A percentile compares a stretch with the other conserved stretches of the same genome.
These are phyloP conservation scores for Fusarium sororula DNA, from an alignment of 2,329 filamentous ascomycete genomes.

Conservation along the genomic window DNA sequence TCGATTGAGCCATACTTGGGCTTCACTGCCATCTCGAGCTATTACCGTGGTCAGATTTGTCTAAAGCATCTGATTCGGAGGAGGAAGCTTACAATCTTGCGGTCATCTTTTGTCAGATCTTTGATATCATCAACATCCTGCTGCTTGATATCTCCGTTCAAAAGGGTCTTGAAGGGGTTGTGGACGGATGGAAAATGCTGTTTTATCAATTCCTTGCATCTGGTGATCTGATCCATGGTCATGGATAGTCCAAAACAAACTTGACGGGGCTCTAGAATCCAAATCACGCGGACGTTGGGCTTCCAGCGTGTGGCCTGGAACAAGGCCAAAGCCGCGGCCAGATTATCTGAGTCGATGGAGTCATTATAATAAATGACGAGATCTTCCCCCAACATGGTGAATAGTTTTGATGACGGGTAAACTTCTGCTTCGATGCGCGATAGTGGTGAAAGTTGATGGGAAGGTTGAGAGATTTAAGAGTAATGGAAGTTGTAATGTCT, in stretches of 20 bases:
- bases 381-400: conserved; percentile 24
- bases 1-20: conserved; percentile 19
- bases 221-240: conserved; percentile 19
- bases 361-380: conserved; percentile 42
- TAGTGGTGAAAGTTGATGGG: conserved; percentile 7
- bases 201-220: conserved; percentile 26
- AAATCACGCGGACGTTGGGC: conserved; percentile 26
- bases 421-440: neutral
- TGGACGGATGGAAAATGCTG: conserved; percentile 20
- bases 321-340: conserved; percentile 36
- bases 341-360: conserved; percentile 41
- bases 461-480: conserved; percentile 26
- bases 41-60: neutral
- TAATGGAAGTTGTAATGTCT: conserved; percentile 2
- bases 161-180: conserved; percentile 32
- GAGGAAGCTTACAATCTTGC: conserved; percentile 16
- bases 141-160: conserved; percentile 33
- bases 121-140: conserved; percentile 20
- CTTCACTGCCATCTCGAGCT: conserved; percentile 33
- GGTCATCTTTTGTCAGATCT: conserved; percentile 10
- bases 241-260: conserved; percentile 33
- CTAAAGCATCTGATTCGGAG: no score
- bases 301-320: conserved; percentile 14
- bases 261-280: conserved; percentile 41
- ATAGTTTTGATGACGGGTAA: neutral